Evolutionary conservation across 129 eudicot species (phyloP).

Genomic region (Heracleum sosnowskyi): DNA sequence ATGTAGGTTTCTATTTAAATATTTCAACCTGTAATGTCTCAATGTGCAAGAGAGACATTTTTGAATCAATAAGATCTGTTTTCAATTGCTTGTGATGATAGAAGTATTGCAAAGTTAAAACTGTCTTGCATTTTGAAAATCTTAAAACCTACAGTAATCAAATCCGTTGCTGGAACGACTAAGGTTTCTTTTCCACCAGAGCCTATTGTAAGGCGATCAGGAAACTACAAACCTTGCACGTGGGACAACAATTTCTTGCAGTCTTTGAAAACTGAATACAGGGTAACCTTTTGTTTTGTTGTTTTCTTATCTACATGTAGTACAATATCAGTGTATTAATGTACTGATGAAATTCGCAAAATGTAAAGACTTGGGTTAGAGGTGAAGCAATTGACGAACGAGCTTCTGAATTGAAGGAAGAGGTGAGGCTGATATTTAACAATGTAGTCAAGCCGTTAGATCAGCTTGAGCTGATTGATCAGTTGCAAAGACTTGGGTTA

Average conservation of each 20-base stretch:
- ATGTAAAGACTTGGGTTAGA: too few species aligned
- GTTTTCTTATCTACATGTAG: too few species aligned
- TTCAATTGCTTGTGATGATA: too few species aligned
- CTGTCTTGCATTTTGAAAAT: too few species aligned
- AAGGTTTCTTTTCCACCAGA: background rate
- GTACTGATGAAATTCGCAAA: background rate
- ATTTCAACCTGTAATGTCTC: too few species aligned
- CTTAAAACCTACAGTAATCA: too few species aligned
- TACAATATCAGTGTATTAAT: background rate
- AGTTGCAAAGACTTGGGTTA: constrained; percentile 27
- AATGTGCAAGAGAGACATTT: too few species aligned
- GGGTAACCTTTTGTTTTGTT: background rate
- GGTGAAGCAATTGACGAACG: background rate
- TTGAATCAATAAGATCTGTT: too few species aligned
- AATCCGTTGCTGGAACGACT: background rate
- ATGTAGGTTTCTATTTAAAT: too few species aligned
- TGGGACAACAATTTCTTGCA: background rate
- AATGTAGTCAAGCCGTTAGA: background rate
- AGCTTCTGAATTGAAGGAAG: background rate
- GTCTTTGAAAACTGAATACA: background rate
- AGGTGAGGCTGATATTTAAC: background rate
- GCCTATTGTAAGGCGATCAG: background rate
- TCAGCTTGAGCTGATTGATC: constrained; percentile 16
- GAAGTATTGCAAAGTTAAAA: too few species aligned
- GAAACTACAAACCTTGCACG: background rate